A percentile compares a stretch with the other conserved stretches of the same genome.
phyloP scores from a whole-genome alignment of 176 grass and related monocot species.

The Panicum miliaceum region DNA sequence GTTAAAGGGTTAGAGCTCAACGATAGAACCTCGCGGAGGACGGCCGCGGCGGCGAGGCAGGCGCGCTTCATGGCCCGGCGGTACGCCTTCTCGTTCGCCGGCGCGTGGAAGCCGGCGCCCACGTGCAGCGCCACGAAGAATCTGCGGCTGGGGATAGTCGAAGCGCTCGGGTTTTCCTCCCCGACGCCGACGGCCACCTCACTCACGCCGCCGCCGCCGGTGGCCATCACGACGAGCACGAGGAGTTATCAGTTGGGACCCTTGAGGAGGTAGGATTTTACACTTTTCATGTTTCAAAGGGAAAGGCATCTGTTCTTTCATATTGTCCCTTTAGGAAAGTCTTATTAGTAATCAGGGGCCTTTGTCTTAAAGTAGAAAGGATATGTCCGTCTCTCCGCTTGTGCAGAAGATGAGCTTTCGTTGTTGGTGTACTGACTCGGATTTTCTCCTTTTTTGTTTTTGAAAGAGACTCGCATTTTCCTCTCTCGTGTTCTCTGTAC shows the following conservation, averaged over 20 bases:
- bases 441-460: too few species aligned
- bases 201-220: background rate
- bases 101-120: conserved; percentile 85
- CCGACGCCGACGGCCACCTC: conserved; percentile 26
- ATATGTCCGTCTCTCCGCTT: background rate
- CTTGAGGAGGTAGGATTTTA: background rate
- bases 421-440: background rate
- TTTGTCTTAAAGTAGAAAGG: background rate
- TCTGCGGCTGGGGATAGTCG: background rate
- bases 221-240: conserved; percentile 24
- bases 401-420: background rate
- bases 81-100: conserved; percentile 77
- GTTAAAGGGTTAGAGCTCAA: background rate
- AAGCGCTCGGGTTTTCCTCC: conserved; percentile 27
- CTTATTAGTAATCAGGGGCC: background rate
- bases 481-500: background rate
- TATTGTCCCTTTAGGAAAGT: background rate
- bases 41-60: conserved; percentile 65
- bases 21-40: conserved; percentile 58
- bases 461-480: too few species aligned
- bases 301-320: background rate
- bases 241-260: background rate
- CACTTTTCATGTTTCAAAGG: background rate
- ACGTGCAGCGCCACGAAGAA: conserved; percentile 87
- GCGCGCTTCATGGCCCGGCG: conserved; percentile 80